Evolutionary conservation across 257 asterid species (phyloP).

Genomic region (Nicotiana obtusifolia): DNA sequence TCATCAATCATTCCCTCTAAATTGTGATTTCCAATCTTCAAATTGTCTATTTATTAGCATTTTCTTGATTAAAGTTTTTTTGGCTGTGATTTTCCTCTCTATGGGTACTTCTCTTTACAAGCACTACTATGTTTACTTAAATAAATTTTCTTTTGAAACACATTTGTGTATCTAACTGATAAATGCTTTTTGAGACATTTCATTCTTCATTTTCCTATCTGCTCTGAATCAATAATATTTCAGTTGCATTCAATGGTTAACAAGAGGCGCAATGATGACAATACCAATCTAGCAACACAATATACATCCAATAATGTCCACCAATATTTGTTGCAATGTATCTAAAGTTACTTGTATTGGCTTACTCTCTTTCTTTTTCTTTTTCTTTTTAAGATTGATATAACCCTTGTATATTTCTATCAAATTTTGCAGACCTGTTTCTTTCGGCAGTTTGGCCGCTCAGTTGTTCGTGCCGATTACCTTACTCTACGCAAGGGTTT

Average conservation of each 20-base stretch:
- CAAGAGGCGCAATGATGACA: not conserved
- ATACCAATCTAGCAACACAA: not conserved
- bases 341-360: not conserved
- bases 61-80: not conserved
- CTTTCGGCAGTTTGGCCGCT: slow-evolving; percentile 90
- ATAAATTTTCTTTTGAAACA: not conserved
- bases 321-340: not conserved
- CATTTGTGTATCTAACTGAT: not conserved
- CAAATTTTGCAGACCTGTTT: slow-evolving; percentile 73
- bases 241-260: not conserved
- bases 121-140: not conserved
- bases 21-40: not conserved
- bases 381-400: not conserved
- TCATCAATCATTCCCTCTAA: too few species aligned
- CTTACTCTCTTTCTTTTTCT: not conserved
- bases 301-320: not conserved
- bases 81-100: not conserved
- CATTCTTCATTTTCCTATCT: not conserved
- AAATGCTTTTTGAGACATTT: not conserved
- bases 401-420: not conserved
- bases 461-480: slow-evolving; percentile 93
- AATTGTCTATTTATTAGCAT: not conserved
- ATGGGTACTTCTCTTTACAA: not conserved
- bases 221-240: not conserved
- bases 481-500: slow-evolving; percentile 97